phyloP scores from a whole-genome alignment of 176 grass and related monocot species.

The Oryza glumipatula region DNA sequence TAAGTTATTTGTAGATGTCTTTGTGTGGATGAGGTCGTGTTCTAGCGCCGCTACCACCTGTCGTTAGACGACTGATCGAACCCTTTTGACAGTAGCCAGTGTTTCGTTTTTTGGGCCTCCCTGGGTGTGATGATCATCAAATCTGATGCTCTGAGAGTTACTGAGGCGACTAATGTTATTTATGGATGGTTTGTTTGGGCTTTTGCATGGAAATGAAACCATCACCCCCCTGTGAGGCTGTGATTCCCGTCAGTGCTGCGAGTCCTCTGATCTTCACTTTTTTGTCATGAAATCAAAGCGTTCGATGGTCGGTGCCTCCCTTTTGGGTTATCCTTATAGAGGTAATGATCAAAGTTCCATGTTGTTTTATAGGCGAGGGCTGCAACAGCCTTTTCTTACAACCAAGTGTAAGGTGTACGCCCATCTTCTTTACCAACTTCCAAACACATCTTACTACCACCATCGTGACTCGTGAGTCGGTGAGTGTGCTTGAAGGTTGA shows the following conservation, averaged over 20 bases:
- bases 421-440: too few species aligned
- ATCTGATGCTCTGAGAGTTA: not conserved
- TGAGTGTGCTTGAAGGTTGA: too few species aligned
- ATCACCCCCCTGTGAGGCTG: not conserved
- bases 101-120: constrained; percentile 10
- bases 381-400: too few species aligned
- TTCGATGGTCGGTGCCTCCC: too few species aligned
- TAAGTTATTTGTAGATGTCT: not conserved
- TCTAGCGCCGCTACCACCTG: not conserved
- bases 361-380: too few species aligned
- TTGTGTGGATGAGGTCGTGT: not conserved
- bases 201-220: not conserved
- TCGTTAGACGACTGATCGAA: not conserved
- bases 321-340: too few species aligned
- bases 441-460: too few species aligned
- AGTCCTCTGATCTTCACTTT: not conserved
- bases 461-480: too few species aligned
- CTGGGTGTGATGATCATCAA: not conserved
- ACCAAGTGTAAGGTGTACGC: too few species aligned
- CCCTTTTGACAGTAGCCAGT: not conserved
- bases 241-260: not conserved
- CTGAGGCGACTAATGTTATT: not conserved
- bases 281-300: too few species aligned
- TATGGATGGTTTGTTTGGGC: not conserved
- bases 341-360: too few species aligned